Conservation (phyloP, 106 monocot species). For the Dioscorea alata region DNA sequence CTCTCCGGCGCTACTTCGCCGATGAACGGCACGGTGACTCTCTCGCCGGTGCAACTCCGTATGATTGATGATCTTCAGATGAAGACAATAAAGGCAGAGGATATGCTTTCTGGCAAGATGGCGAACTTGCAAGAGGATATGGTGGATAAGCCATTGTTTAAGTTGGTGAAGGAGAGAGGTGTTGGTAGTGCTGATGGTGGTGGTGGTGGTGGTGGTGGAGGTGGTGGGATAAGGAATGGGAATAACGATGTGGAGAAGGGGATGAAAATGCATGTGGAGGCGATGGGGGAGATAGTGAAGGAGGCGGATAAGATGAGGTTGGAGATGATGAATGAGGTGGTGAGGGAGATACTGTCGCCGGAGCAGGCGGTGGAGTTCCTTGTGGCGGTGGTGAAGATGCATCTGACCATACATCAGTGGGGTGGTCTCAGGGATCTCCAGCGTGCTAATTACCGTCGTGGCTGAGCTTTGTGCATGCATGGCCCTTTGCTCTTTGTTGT, state of each 20-base stretch:
- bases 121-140: conserved; percentile 40
- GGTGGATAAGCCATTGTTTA: conserved; percentile 35
- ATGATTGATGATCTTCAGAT: conserved; percentile 29
- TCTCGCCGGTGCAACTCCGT: conserved; percentile 20
- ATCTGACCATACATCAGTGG: conserved; percentile 37
- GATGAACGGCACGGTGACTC: conserved; percentile 1
- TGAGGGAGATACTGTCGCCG: conserved; percentile 38
- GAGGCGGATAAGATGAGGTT: conserved; percentile 52
- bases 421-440: conserved; percentile 16
- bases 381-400: conserved; percentile 42
- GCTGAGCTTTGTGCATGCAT: too few species aligned
- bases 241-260: conserved; percentile 17
- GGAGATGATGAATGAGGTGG: conserved; percentile 24
- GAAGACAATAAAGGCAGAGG: conserved; percentile 28
- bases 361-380: conserved; percentile 53
- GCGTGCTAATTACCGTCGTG: not conserved
- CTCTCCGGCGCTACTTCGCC: not conserved
- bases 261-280: conserved; percentile 11
- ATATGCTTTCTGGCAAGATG: conserved; percentile 8
- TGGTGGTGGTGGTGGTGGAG: not conserved
- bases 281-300: conserved; percentile 20
- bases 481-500: too few species aligned
- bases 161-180: conserved; percentile 3
- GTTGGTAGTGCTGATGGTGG: not conserved
- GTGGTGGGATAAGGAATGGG: not conserved